These are phyloP conservation scores for Arthrobotrys megalospora DNA, from an alignment of 2,329 filamentous ascomycete genomes.

Conservation along the genomic window DNA sequence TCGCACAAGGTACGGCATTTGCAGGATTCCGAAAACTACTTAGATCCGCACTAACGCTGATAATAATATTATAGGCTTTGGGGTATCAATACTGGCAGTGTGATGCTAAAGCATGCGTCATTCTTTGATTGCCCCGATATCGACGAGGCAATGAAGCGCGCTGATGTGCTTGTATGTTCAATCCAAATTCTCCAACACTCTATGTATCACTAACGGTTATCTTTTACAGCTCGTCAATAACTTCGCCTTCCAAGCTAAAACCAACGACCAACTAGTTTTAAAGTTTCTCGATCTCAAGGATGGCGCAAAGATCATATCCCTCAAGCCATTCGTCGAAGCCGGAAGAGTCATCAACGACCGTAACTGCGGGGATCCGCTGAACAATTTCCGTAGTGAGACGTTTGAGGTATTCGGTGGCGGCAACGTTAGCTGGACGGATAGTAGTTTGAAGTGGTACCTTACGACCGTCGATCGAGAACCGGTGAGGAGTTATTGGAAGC, in stretches of 20 bases:
- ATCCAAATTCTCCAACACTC: no score
- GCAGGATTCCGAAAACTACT: background rate
- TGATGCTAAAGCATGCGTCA: constrained; percentile 85
- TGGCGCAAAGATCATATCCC: constrained; percentile 88
- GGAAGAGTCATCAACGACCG: constrained; percentile 80
- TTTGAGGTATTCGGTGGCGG: constrained; percentile 77
- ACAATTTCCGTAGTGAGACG: constrained; percentile 82
- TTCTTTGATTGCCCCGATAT: constrained; percentile 83
- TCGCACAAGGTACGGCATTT: constrained; percentile 72
- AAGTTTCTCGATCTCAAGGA: constrained; percentile 95
- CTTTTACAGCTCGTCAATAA: constrained; percentile 84
- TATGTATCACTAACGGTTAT: background rate
- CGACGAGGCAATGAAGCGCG: constrained; percentile 80
- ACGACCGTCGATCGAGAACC: constrained; percentile 79
- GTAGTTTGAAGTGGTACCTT: constrained; percentile 88
- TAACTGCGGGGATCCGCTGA: constrained; percentile 84
- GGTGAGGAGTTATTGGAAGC: constrained; percentile 55
- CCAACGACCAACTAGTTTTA: constrained; percentile 87
- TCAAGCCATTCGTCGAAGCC: constrained; percentile 90
- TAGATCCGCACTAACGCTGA: background rate
- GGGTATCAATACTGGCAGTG: constrained; percentile 84
- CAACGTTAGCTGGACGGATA: constrained; percentile 90
- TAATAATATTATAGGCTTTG: constrained; percentile 75
- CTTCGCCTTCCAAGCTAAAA: constrained; percentile 89
- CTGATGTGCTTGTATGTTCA: constrained; percentile 80